Base-by-base conservation (phyloP, 768 basidiomycete species). In the Cyclocybe cylindracea region DNA sequence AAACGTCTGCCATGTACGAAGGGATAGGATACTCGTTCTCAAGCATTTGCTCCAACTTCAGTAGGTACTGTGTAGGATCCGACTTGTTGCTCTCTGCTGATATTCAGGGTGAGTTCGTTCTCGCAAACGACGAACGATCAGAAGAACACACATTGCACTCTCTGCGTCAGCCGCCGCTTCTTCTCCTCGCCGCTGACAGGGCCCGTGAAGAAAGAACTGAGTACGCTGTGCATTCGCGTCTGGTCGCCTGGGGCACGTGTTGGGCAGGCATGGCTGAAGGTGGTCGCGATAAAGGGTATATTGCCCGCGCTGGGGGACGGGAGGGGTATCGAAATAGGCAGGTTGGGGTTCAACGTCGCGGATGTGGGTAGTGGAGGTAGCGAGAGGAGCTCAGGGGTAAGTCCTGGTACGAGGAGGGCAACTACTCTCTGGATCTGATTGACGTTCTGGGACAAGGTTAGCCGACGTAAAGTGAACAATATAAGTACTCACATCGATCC, bases 1-100 rank as follows among this genome's bases (percentile, higher is more conserved):
- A 85, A 2, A 84, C 72, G 55, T 89, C 85, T 5, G 87, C 82
- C 72, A 94, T 78, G 61, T 95, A 96, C 0, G 86, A 86, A 6
- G 94, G 92, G 46, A 94, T 73, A 0, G 89, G 91, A 60, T 98
- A 98, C 47, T 94, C 92, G 61, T 98, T 93, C 62, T 98, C 92
- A 46, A 91, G 77, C 93, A 98, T 95, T 64, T 95, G 89, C 54
- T 91, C 85, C 18, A 85, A 68, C 0, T 86, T 82, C 34, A 98
- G 76, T 38, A 91, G 63, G 69, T 92, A 96, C 48, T 84, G 76
- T 46, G 81, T 64, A 5, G 92, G 86, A 36, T 84, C 80, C 39
- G 85, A 78, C 56, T 79, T 77, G n/a, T 72, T 71, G 47, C 76
- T 75, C 68, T 87, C 84, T 70, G 79, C 85, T 86, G 59, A 24